phyloP scores from a whole-genome alignment of 2,329 filamentous ascomycete species.

The Aspergillus fructus region DNA sequence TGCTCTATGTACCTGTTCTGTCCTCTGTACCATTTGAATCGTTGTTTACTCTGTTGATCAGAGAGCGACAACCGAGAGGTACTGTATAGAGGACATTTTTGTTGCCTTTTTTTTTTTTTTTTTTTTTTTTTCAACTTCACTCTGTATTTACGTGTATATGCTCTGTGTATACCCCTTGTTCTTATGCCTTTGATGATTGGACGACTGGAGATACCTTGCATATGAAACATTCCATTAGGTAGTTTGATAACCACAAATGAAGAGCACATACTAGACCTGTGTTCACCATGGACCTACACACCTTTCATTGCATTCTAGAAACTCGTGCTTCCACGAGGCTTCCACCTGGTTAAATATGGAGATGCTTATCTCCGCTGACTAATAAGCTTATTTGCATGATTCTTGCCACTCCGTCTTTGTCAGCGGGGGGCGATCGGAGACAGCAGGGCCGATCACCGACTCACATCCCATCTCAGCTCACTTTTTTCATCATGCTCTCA shows the following conservation, averaged over 20 bases:
- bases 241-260: not conserved
- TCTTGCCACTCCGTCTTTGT: not conserved
- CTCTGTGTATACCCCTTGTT: not conserved
- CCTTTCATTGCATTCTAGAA: not conserved
- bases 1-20: not conserved
- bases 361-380: constrained; percentile 1
- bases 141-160: not conserved
- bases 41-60: not conserved
- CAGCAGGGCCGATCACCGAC: not conserved
- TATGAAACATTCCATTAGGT: not conserved
- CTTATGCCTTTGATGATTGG: not conserved
- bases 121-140: not conserved
- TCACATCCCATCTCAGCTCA: not conserved
- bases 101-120: not conserved
- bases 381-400: not conserved
- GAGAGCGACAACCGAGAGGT: not conserved
- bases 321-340: not conserved
- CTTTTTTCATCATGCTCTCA: not conserved
- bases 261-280: too few relatives aligned
- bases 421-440: not conserved
- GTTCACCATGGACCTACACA: too few relatives aligned
- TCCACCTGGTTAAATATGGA: not conserved
- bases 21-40: too few relatives aligned
- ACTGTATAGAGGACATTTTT: not conserved
- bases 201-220: not conserved